A percentile compares a stretch with the other conserved stretches of the same genome.
These are phyloP conservation scores for Colletotrichum sp. DNA, from an alignment of 2,329 filamentous ascomycete genomes.

Conservation along the genomic window DNA sequence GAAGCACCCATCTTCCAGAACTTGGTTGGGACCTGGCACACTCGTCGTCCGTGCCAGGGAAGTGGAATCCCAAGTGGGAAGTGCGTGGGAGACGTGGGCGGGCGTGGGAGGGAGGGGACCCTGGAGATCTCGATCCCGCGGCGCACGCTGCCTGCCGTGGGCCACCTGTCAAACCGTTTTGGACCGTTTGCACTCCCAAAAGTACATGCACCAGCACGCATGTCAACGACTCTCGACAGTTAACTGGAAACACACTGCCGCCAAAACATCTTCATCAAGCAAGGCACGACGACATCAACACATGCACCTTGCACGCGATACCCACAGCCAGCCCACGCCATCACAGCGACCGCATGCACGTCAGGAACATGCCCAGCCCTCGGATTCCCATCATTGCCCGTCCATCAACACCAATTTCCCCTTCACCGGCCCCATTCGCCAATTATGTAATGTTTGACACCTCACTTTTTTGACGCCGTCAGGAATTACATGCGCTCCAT, in stretches of 20 bases:
- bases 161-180: not conserved
- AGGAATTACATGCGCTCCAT: not conserved
- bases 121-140: too few relatives aligned
- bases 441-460: slow-evolving; percentile 1
- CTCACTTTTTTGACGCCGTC: not conserved
- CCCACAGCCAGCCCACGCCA: not conserved
- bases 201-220: not conserved
- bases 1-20: not conserved
- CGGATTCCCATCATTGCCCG: not conserved
- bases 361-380: too few relatives aligned
- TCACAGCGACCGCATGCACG: too few relatives aligned
- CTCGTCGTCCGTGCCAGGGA: not conserved
- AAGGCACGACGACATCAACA: not conserved
- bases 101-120: not conserved
- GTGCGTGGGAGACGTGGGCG: not conserved
- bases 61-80: not conserved
- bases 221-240: not conserved
- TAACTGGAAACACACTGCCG: not conserved
- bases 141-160: not conserved
- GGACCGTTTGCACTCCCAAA: not conserved
- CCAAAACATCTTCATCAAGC: not conserved
- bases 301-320: not conserved
- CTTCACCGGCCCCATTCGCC: not conserved
- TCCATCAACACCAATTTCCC: not conserved
- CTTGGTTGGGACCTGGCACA: not conserved